A percentile compares a stretch with the other conserved stretches of the same genome.
Conservation (phyloP, 257 asterid species). For the Solanum corneliomulleri region DNA sequence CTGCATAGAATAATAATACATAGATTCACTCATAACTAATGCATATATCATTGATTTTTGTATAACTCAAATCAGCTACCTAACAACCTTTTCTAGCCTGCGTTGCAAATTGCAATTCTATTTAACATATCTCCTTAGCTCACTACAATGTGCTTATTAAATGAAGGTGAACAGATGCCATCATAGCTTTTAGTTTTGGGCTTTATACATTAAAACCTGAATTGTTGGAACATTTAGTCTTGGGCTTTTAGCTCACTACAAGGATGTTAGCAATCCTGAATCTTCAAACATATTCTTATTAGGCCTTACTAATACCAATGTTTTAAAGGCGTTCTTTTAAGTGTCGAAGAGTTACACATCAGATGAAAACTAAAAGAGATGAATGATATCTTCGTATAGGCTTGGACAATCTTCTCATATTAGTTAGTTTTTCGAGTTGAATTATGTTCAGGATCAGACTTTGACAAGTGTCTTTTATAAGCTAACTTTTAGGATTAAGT, state of each 20-base stretch:
- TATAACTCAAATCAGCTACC: no score
- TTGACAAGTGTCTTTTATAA: background rate
- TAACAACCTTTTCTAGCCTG: background rate
- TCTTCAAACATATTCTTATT: background rate
- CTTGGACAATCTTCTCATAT: background rate
- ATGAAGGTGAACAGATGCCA: background rate
- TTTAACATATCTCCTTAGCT: background rate
- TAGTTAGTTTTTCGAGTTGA: background rate
- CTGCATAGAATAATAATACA: no score
- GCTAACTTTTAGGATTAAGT: background rate
- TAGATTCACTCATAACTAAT: no score
- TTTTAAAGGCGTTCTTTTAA: background rate
- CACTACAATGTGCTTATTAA: background rate
- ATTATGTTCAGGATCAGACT: accelerated
- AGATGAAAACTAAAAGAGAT: background rate
- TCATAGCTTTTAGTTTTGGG: background rate
- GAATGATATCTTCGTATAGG: background rate
- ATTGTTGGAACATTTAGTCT: background rate
- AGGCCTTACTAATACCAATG: background rate
- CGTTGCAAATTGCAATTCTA: background rate
- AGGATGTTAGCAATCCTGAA: background rate
- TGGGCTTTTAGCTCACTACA: background rate
- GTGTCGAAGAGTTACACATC: background rate
- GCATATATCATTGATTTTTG: no score
- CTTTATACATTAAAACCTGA: background rate